A percentile compares a stretch with the other conserved stretches of the same genome.
phyloP scores from a whole-genome alignment of 208 protist genomes.

The Trypanosoma melophagium region DNA sequence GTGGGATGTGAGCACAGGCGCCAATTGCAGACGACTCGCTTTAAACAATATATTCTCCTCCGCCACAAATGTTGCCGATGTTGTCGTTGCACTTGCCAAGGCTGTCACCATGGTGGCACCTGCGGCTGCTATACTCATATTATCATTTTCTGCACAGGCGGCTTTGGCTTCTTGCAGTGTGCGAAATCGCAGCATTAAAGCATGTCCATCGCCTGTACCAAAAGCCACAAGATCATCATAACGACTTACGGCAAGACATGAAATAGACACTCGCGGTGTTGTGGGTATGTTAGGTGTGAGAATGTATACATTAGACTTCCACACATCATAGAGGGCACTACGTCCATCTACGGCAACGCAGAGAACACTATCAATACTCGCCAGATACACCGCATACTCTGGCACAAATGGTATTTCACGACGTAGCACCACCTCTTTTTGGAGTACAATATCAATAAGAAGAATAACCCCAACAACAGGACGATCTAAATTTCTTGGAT shows the following conservation, averaged over 20 bases:
- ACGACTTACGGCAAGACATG: constrained; percentile 50
- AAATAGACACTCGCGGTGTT: constrained; percentile 27
- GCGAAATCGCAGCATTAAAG: constrained; percentile 41
- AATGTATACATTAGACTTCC: constrained; percentile 32
- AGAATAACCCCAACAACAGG: constrained; percentile 28
- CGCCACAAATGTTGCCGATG: not conserved
- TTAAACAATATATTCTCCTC: constrained; percentile 32
- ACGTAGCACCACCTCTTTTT: constrained; percentile 37
- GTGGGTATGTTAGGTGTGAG: not conserved
- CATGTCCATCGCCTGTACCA: constrained; percentile 57
- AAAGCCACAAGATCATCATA: constrained; percentile 81
- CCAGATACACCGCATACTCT: constrained; percentile 65
- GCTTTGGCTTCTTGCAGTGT: constrained; percentile 21
- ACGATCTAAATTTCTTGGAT: not conserved
- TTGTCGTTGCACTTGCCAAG: not conserved
- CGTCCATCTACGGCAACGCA: constrained; percentile 59
- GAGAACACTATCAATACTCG: constrained; percentile 54
- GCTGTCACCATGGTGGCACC: too few species aligned
- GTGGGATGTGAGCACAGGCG: constrained; percentile 31
- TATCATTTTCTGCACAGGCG: not conserved
- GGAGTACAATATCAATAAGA: constrained; percentile 37
- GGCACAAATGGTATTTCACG: constrained; percentile 76
- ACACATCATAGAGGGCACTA: constrained; percentile 63
- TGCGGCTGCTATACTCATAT: not conserved
- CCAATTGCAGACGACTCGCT: constrained; percentile 46